Percentiles rank a stretch among this genome's conserved stretches.
Evolutionary conservation across 495 filamentous ascomycete species (phyloP).

Genomic region (Astrocystis sublimbata): DNA sequence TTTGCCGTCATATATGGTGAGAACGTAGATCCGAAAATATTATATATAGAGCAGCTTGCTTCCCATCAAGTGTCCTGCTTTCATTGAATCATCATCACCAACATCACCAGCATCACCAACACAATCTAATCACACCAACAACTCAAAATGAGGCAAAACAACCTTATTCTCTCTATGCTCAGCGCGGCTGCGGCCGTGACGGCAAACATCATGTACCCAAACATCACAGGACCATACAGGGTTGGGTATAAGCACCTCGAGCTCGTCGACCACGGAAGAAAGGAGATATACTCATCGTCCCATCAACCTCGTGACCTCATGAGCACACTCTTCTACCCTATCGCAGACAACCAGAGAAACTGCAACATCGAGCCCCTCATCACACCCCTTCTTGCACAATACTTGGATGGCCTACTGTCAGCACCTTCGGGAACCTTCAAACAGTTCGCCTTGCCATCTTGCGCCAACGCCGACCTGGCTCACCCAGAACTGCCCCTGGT

Average conservation of each 20-base stretch:
- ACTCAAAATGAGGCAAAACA: constrained; percentile 5
- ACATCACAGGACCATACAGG: constrained; percentile 27
- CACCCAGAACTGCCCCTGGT: constrained; percentile 29
- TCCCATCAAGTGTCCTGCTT: neutral
- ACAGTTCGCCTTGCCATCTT: constrained; percentile 13
- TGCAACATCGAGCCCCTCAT: constrained; percentile 18
- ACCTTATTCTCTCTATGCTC: neutral
- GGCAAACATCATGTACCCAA: constrained; percentile 10
- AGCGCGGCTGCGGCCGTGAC: constrained; percentile 3
- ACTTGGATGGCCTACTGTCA: neutral
- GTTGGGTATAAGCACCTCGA: constrained; percentile 25
- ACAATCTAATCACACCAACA: neutral
- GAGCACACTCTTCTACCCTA: constrained; percentile 37
- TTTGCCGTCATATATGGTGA: neutral
- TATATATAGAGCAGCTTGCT: neutral
- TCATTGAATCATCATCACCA: neutral
- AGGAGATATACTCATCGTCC: constrained; percentile 30
- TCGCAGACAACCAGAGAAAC: constrained; percentile 19
- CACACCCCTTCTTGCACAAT: neutral
- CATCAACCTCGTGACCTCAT: constrained; percentile 30
- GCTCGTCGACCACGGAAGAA: constrained; percentile 31
- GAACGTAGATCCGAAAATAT: neutral
- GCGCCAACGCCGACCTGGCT: constrained; percentile 10
- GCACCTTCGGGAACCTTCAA: constrained; percentile 13
- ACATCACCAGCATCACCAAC: too few relatives aligned